Evolutionary conservation across 495 filamentous ascomycete genomes (phyloP).

Genomic region (Aspergillus nidulans): DNA sequence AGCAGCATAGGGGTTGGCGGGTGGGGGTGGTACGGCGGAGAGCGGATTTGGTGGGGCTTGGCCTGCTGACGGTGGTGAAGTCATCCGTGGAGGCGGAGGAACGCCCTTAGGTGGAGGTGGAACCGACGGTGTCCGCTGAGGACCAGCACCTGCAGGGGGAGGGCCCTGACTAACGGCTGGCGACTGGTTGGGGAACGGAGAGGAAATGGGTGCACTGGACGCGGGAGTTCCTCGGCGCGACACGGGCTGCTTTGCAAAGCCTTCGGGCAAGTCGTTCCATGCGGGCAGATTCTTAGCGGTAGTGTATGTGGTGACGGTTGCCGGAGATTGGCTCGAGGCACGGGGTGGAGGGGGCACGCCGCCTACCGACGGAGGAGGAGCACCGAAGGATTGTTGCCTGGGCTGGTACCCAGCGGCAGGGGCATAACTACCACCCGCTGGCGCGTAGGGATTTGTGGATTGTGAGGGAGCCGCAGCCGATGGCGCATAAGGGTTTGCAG

Average conservation of each 20-base stretch:
- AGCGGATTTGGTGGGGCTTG: constrained; percentile 41
- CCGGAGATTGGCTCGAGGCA: constrained; percentile 54
- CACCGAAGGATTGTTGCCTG: constrained; percentile 42
- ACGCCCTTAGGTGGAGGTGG: constrained; percentile 53
- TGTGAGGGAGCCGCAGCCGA: constrained; percentile 38
- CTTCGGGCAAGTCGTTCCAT: constrained; percentile 95
- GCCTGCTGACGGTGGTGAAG: constrained; percentile 43
- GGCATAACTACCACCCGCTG: constrained; percentile 29
- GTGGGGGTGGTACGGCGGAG: constrained; percentile 43
- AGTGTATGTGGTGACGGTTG: constrained; percentile 58
- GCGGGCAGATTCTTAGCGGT: constrained; percentile 64
- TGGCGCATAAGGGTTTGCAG: constrained; percentile 60
- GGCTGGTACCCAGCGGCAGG: constrained; percentile 47
- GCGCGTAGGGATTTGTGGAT: constrained; percentile 57
- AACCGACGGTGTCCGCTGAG: constrained; percentile 45
- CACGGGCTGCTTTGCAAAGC: constrained; percentile 64
- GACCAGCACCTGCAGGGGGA: constrained; percentile 30
- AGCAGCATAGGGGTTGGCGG: constrained; percentile 68
- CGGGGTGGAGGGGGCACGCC: constrained; percentile 56
- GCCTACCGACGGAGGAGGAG: constrained; percentile 33
- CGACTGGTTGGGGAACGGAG: constrained; percentile 65
- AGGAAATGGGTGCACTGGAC: constrained; percentile 50
- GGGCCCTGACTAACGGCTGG: constrained; percentile 50
- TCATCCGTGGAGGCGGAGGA: constrained; percentile 50
- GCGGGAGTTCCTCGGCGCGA: constrained; percentile 69